Percentiles rank a stretch among this genome's conserved stretches.
phyloP scores from a whole-genome alignment of 805 yeast genomes.

The Pichia cephalocereana region DNA sequence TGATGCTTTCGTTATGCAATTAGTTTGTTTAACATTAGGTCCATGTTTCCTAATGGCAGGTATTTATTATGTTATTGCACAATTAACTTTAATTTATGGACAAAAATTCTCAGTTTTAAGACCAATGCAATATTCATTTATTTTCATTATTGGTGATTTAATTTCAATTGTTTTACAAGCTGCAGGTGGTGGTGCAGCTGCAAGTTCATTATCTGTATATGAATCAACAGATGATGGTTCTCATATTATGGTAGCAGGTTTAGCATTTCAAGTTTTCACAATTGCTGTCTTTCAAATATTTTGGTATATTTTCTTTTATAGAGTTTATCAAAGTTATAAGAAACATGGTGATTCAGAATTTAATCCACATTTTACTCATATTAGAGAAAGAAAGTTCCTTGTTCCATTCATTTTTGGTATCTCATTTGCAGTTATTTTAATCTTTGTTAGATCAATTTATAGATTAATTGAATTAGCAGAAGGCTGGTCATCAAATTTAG shows the following conservation, averaged over 20 bases:
- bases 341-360: constrained; percentile 26
- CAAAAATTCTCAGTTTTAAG: constrained; percentile 37
- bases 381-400: constrained; percentile 31
- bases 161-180: constrained; percentile 60
- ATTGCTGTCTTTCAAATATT: constrained; percentile 53
- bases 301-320: constrained; percentile 37
- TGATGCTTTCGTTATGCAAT: constrained; percentile 50
- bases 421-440: constrained; percentile 38
- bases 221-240: constrained; percentile 39
- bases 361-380: constrained; percentile 25
- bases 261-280: constrained; percentile 65
- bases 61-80: constrained; percentile 62
- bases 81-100: constrained; percentile 56
- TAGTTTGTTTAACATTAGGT: constrained; percentile 61
- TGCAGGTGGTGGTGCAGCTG: constrained; percentile 68
- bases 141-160: constrained; percentile 61
- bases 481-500: constrained; percentile 64
- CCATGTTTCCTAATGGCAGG: constrained; percentile 87
- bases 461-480: constrained; percentile 63
- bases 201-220: constrained; percentile 29
- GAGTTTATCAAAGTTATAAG: constrained; percentile 24
- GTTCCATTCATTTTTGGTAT: constrained; percentile 36
- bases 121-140: constrained; percentile 54
- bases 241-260: constrained; percentile 66
- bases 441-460: constrained; percentile 62